Evolutionary conservation across 177 flowering plant genomes (phyloP), one percentile per base, ranked within the genome.

Genomic region (Tripterygium wilfordii): DNA sequence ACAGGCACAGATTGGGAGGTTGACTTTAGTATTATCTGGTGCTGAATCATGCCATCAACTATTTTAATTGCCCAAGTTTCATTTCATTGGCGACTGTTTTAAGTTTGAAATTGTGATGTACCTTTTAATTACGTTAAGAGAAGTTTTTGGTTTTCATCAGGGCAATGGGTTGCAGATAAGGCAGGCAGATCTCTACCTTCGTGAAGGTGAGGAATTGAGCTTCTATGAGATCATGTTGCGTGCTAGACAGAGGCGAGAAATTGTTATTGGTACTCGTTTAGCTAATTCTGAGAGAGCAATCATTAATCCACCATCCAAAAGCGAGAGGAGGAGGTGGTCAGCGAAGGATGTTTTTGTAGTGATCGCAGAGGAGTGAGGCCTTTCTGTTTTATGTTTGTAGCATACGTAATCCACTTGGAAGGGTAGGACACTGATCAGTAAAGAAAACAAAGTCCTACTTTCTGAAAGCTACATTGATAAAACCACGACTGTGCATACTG

Each of bases 81-180:
- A n/a, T n/a, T n/a, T n/a, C n/a, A n/a, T n/a, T n/a, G n/a, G n/a
- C n/a, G n/a, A n/a, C n/a, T n/a, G n/a, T n/a, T n/a, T n/a, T 12
- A 30, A 30, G 8, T 7, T 6, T 30, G 8, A 7, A 30, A 30
- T 6, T 30, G 33, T 12, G 7, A 12, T 6, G 33, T 30, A 30
- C 12, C 33, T 30, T 30, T 30, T 12, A 6, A 6, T 30, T 12
- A 30, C 33, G n/a, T 30, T 30, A 30, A 6, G 33, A 30, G 33
- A 30, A 7, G 15, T 48, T 8, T 18, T 48, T 36, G 13, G 29
- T 9, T 18, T 21, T 30, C 55, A 17, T 29, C 66, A 83, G 95
- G 95, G 90, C 39, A 85, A 83, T 58, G 90, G 83, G 65, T 19
- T 85, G 85, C 88, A 78, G 23, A 80, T 85, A 59, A 66, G 88